Evolutionary conservation across 1,139 yeast genomes (phyloP).

Genomic region (Geotrichum citri-aurantii): DNA sequence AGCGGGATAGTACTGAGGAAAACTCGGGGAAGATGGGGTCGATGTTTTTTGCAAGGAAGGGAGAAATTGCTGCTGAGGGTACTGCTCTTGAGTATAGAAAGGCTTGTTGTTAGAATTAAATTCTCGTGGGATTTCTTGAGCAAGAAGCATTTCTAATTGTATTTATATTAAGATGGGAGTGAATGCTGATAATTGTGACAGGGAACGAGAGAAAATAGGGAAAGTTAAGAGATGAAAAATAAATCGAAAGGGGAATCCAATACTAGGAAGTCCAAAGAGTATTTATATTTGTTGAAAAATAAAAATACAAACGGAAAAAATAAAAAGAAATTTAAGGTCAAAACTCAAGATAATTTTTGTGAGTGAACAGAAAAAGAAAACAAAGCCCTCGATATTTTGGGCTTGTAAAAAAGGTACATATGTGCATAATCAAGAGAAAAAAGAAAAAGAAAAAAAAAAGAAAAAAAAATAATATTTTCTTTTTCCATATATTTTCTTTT

Average conservation of each 20-base stretch:
- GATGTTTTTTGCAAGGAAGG: conserved; percentile 3
- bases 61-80: neutral
- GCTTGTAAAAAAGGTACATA: conserved; percentile 1
- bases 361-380: neutral
- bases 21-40: conserved; percentile 8
- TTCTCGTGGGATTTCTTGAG: conserved; percentile 6
- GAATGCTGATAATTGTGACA: neutral
- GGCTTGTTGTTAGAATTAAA: neutral
- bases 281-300: neutral
- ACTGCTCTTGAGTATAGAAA: neutral
- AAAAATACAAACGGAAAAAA: neutral
- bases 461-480: neutral
- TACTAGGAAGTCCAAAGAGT: neutral
- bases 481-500: neutral
- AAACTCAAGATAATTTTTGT: neutral
- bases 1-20: conserved; percentile 7
- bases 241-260: neutral
- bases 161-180: neutral
- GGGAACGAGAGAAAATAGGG: neutral
- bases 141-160: conserved; percentile 4
- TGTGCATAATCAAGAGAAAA: neutral
- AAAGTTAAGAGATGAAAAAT: neutral
- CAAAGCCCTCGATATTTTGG: neutral
- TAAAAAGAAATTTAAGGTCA: neutral
- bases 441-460: neutral